Evolutionary conservation across 1,284 basidiomycete genomes (phyloP).

Genomic region (Irpex lacteus): DNA sequence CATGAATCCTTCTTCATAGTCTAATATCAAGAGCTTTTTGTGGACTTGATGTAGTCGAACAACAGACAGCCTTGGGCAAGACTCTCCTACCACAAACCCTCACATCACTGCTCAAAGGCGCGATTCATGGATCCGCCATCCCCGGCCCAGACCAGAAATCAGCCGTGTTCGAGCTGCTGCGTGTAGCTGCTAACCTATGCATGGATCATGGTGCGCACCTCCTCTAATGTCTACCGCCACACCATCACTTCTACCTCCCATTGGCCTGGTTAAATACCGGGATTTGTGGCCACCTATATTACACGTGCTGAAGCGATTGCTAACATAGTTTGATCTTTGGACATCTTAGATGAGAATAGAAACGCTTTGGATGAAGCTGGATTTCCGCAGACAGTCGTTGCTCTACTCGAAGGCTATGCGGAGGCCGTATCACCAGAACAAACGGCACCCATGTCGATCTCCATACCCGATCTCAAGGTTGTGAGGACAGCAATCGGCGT

Average conservation of each 20-base stretch:
- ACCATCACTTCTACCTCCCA: too few relatives aligned
- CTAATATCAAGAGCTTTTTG: slow-evolving; percentile 5
- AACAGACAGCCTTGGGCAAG: slow-evolving; percentile 65
- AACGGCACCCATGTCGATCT: slow-evolving; percentile 44
- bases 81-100: slow-evolving; percentile 63
- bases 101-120: slow-evolving; percentile 53
- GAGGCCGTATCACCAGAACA: slow-evolving; percentile 46
- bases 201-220: slow-evolving; percentile 67
- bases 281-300: too few relatives aligned
- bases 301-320: background rate
- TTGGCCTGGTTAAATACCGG: too few relatives aligned
- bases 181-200: slow-evolving; percentile 76
- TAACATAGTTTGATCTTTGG: too few relatives aligned
- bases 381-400: slow-evolving; percentile 63
- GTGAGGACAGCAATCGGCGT: slow-evolving; percentile 79
- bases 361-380: slow-evolving; percentile 64
- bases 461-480: slow-evolving; percentile 64
- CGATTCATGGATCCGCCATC: slow-evolving; percentile 46
- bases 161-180: slow-evolving; percentile 63
- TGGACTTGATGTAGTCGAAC: slow-evolving; percentile 47
- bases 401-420: slow-evolving; percentile 67
- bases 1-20: slow-evolving; percentile 7
- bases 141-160: slow-evolving; percentile 42
- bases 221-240: background rate
- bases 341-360: slow-evolving; percentile 56